A percentile compares a stretch with the other conserved stretches of the same genome.
Evolutionary conservation across 345 rosid genomes (phyloP).

Genomic region (Brassica incana): DNA sequence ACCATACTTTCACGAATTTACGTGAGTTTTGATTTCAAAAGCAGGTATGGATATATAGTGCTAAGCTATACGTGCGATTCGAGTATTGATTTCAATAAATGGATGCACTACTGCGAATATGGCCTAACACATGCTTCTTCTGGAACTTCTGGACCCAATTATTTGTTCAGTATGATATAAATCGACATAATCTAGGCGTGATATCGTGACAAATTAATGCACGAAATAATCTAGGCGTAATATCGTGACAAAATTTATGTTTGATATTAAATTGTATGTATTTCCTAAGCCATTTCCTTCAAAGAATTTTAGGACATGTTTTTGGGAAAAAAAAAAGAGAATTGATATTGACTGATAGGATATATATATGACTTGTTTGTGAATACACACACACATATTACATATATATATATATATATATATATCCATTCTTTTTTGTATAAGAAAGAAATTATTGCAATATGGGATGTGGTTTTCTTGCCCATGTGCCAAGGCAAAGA

Average conservation of each 20-base stretch:
- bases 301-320: neutral
- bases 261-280: constrained; percentile 9
- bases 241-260: constrained; percentile 5
- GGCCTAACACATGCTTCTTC: constrained; percentile 24
- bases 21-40: neutral
- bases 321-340: neutral
- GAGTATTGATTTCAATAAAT: neutral
- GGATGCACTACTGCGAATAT: constrained; percentile 21
- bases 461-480: constrained; percentile 2
- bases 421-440: neutral
- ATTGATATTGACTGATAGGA: constrained; percentile 13
- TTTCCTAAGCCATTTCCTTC: neutral
- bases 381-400: neutral
- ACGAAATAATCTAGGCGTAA: constrained; percentile 11
- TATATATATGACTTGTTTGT: constrained; percentile 3
- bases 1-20: neutral
- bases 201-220: neutral
- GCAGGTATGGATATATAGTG: neutral
- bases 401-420: neutral
- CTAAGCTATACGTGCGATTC: neutral
- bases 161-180: constrained; percentile 8
- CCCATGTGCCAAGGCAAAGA: constrained; percentile 28
- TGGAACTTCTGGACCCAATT: neutral
- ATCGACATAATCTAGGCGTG: neutral
- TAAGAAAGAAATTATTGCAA: constrained; percentile 7